Base-by-base conservation (phyloP, 352 stramenopile species). In the Globisporangium ultimum region DNA sequence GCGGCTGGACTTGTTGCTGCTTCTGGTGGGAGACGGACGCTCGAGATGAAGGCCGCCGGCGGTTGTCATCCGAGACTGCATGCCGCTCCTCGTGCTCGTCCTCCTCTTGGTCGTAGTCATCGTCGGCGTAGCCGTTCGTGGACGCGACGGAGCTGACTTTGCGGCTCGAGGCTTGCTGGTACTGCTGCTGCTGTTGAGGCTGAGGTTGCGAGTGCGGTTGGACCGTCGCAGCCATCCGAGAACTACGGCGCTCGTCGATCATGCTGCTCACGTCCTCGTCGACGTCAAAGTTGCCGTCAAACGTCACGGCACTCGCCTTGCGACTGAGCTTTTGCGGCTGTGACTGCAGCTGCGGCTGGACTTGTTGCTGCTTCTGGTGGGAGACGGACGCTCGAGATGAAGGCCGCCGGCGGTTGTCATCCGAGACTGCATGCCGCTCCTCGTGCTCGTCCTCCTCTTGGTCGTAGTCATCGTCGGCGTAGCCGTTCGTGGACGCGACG, bases 81-180 rank as follows among this genome's bases (percentile, higher is more conserved):
- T 32, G 24, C 2, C 24, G 24, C 24, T 32, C 24, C 24, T 32
- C 24, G 2, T 32, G 24, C 24, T 32, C 28, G 28, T 36, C 3
- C 28, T 36, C 28, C 2, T 36, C 28, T 36, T 36, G 2, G 14
- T 28, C 28, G 40, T 8, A 21, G 20, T 17, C 53, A 41, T 24
- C 42, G 20, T 46, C 43, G 13, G 18, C 24, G 24, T 60, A 51
- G 14, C 57, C 58, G 9, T 64, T 66, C 38, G 17, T 48, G 9
- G 58, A 46, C 0, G 64, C 52, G 41, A 67, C 53, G 3, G 67
- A 66, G 36, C 54, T 64, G 13, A 43, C 43, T 14, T 59, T 59
- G 53, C 53, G 53, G 22, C 22, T 36, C 52, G 46, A 12, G 22
- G 22, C 24, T 42, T 46, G 41, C 15, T 58, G 53, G 0, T 15